phyloP scores from a whole-genome alignment of 2,329 filamentous ascomycete species.

The Aureobasidium subglaciale region DNA sequence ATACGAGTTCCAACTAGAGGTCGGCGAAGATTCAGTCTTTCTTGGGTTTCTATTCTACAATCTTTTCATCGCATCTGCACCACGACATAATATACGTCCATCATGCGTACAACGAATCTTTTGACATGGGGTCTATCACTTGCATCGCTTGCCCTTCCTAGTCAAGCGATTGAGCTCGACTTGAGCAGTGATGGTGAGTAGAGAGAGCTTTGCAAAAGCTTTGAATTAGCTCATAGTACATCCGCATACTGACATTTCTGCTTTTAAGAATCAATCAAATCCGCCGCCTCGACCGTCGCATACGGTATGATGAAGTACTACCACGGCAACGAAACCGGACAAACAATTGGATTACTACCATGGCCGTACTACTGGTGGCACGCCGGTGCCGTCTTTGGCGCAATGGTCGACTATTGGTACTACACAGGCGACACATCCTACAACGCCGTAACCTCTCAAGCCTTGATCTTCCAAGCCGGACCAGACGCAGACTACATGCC shows the following conservation, averaged over 20 bases:
- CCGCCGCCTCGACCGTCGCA: slow-evolving; percentile 31
- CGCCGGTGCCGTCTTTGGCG: slow-evolving; percentile 51
- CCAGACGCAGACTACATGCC: slow-evolving; percentile 38
- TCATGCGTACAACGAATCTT: background rate
- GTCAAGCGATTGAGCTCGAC: slow-evolving; percentile 5
- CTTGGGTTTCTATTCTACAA: background rate
- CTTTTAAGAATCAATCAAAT: slow-evolving; percentile 27
- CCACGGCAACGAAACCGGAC: slow-evolving; percentile 40
- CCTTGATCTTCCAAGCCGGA: slow-evolving; percentile 37
- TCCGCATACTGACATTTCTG: background rate
- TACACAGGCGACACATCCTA: slow-evolving; percentile 40
- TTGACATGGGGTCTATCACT: background rate
- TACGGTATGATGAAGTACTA: slow-evolving; percentile 43
- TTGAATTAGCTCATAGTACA: too few species aligned
- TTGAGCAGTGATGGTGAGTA: background rate
- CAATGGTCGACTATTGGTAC: slow-evolving; percentile 50
- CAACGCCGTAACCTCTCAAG: slow-evolving; percentile 35
- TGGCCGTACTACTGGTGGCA: slow-evolving; percentile 70
- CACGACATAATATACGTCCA: background rate
- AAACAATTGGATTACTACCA: slow-evolving; percentile 47
- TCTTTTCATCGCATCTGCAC: background rate
- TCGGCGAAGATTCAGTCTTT: background rate
- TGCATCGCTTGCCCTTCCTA: background rate
- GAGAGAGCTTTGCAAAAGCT: background rate
- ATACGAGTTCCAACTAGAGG: background rate